Conservation (phyloP, 2,329 filamentous ascomycete species). For the Colletotrichum phormii region DNA sequence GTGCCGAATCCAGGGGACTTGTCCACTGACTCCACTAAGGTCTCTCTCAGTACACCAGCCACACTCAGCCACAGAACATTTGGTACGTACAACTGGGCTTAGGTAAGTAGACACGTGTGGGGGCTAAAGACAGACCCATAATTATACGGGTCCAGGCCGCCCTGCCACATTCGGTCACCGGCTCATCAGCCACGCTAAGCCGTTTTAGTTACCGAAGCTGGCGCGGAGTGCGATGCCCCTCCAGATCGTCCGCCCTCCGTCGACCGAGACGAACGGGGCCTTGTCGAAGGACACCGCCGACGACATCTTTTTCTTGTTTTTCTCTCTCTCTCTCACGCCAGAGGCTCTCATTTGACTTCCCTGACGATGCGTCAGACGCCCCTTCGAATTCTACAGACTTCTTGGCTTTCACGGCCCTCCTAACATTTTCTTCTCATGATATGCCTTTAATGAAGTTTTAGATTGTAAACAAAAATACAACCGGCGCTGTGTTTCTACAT, state of each 20-base stretch:
- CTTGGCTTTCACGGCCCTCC: slow-evolving; percentile 24
- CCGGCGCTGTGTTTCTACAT: not conserved
- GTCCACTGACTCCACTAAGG: not conserved
- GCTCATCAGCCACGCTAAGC: slow-evolving; percentile 29
- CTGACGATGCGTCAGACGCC: slow-evolving; percentile 17
- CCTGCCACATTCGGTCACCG: slow-evolving; percentile 31
- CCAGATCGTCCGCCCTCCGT: not conserved
- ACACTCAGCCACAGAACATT: not conserved
- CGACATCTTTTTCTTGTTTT: not conserved
- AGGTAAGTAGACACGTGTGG: not conserved
- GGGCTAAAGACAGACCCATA: not conserved
- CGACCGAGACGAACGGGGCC: slow-evolving; percentile 18
- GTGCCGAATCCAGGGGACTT: not conserved
- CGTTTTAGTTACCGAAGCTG: slow-evolving; percentile 32
- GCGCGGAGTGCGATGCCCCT: slow-evolving; percentile 28
- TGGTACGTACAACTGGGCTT: not conserved
- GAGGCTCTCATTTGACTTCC: not conserved
- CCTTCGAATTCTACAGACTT: not conserved
- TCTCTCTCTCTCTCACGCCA: slow-evolving; percentile 3
- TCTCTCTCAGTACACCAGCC: not conserved
- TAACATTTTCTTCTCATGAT: not conserved
- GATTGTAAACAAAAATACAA: not conserved
- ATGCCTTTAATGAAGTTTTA: not conserved
- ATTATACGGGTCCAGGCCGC: not conserved
- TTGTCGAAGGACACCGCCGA: slow-evolving; percentile 14